These are phyloP conservation scores for Rubroboletus satanas DNA, from an alignment of 768 basidiomycete species.

Conservation along the genomic window DNA sequence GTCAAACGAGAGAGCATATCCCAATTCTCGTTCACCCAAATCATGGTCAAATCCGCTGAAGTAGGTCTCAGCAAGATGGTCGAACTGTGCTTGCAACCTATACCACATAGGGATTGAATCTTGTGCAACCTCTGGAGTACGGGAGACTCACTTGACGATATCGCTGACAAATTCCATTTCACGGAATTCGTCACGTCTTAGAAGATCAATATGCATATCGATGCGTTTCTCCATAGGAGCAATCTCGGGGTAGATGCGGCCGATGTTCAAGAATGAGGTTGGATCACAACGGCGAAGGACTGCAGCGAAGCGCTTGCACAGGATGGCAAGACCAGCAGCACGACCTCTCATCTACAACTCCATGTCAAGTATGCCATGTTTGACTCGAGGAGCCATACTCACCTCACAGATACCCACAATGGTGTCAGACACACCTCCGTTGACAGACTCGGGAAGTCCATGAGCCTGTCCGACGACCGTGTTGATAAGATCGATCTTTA, in stretches of 20 bases:
- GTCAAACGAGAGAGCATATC: slow-evolving; percentile 77
- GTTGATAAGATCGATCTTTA: slow-evolving; percentile 86
- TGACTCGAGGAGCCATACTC: slow-evolving; percentile 14
- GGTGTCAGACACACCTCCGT: slow-evolving; percentile 73
- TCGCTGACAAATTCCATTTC: slow-evolving; percentile 93
- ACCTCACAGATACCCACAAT: slow-evolving; percentile 96
- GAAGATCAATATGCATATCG: slow-evolving; percentile 84
- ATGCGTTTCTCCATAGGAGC: slow-evolving; percentile 86
- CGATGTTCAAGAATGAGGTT: slow-evolving; percentile 81
- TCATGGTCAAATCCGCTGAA: slow-evolving; percentile 83
- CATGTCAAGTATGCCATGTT: neutral
- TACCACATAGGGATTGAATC: neutral
- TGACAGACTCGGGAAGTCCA: slow-evolving; percentile 80
- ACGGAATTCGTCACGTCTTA: slow-evolving; percentile 85
- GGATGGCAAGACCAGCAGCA: slow-evolving; percentile 70
- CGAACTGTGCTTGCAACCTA: slow-evolving; percentile 90
- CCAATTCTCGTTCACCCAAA: slow-evolving; percentile 84
- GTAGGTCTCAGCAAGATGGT: slow-evolving; percentile 86
- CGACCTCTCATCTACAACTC: slow-evolving; percentile 71
- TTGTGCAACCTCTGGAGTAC: neutral
- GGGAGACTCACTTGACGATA: slow-evolving; percentile 67
- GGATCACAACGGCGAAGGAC: slow-evolving; percentile 78
- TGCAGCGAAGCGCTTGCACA: slow-evolving; percentile 88
- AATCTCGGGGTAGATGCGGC: slow-evolving; percentile 79
- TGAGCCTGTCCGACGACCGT: slow-evolving; percentile 78